Evolutionary conservation across 1,284 basidiomycete genomes (phyloP), one percentile per base, ranked within the genome.

Genomic region (Abortiporus biennis): DNA sequence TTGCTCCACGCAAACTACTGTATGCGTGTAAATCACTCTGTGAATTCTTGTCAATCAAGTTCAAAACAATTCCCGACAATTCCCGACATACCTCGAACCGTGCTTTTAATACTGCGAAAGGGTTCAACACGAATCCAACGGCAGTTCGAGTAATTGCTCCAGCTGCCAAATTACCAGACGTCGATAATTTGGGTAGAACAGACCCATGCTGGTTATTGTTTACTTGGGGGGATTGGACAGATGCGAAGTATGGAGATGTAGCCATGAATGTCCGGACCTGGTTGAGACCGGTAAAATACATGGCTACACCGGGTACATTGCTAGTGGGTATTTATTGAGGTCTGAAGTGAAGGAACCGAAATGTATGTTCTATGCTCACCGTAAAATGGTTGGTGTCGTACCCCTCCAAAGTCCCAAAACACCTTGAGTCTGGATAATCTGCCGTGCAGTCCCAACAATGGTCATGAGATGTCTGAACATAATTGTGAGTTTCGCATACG

Each of bases 101-200:
- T 17, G 95, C 91, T 65, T 99, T 99, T 44, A 99, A 67, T 11
- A 99, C 83, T 0, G 95, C 91, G 52, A 99, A 83, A 0, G 95
- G 96, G 58, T 95, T 98, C 46, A 99, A 59, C 0, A 94, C 49
- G 54, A 97, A 85, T 0, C 95, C 95, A 1, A 98, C 89, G 0
- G 71, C 72, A 9, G 92, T 85, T 36, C 96, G 78, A 0, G 91
- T 82, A 3, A 86, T 76, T 0, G 92, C 94, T 1, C 95, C 95
- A 0, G 95, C 86, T 9, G 96, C 43, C 2, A 99, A 71, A 62
- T 99, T 98, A 0, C 94, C 95, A 46, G 79, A 71, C 32, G 67
- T 76, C 0, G 82, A 84, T 4, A 97, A 74, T 46, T 80, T 85
- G 1, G 91, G 87, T 13, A 94, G 72, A 2, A 85, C 75, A 1